A percentile compares a stretch with the other conserved stretches of the same genome.
These are phyloP conservation scores for Uronychia setigera DNA, from an alignment of 73 alveolate species.

Conservation along the genomic window DNA sequence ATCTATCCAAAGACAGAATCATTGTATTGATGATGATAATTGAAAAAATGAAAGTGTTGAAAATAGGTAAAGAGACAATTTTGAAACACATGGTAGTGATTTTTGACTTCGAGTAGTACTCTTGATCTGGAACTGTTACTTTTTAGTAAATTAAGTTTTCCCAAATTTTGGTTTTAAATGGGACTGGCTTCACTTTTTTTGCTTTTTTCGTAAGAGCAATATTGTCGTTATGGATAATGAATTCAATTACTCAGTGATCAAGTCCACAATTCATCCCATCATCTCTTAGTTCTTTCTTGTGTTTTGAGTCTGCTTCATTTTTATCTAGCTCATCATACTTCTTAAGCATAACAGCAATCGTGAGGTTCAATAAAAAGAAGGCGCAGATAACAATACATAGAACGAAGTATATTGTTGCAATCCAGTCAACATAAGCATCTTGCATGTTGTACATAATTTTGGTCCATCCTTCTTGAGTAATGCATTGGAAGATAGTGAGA, in stretches of 20 bases:
- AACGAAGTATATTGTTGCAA: conserved; percentile 19
- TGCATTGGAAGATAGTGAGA: conserved; percentile 24
- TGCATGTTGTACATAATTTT: conserved; percentile 17
- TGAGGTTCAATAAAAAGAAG: conserved; percentile 31
- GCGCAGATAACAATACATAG: conserved; percentile 6
- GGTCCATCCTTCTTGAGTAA: conserved; percentile 32
- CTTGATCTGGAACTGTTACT: not conserved
- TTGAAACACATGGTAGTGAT: not conserved
- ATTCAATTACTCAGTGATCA: not conserved
- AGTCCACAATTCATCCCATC: not conserved
- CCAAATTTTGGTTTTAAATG: not conserved
- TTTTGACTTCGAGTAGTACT: not conserved
- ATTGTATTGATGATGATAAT: conserved; percentile 22
- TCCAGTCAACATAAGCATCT: conserved; percentile 19
- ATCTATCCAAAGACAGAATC: conserved; percentile 14
- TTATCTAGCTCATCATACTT: conserved; percentile 23
- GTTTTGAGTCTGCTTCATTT: not conserved
- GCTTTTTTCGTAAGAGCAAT: not conserved
- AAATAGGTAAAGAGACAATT: conserved; percentile 8
- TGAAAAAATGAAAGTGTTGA: conserved; percentile 23
- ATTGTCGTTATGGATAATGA: not conserved
- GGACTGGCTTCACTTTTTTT: not conserved
- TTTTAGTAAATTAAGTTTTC: not conserved
- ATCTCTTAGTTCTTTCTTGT: not conserved
- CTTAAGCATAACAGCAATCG: conserved; percentile 35